Conservation (phyloP, 805 yeast genomes). For the Schwanniomyces pseudopolymorphus region DNA sequence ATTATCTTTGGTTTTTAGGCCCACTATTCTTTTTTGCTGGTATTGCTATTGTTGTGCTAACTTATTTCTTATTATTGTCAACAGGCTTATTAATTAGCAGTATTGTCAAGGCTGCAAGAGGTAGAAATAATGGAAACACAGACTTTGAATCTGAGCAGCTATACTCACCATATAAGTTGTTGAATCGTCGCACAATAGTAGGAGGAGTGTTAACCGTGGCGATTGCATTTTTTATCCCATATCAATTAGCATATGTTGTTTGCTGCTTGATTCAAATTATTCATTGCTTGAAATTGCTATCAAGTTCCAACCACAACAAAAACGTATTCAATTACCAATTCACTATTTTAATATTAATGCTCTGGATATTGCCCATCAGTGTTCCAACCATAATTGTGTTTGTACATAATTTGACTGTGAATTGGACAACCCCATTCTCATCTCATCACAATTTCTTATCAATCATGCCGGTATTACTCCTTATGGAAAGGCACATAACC, state of each 20-base stretch:
- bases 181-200: slow-evolving; percentile 24
- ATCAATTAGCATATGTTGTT: slow-evolving; percentile 72
- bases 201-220: slow-evolving; percentile 35
- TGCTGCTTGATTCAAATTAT: slow-evolving; percentile 57
- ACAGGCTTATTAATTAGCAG: slow-evolving; percentile 9
- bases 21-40: slow-evolving; percentile 52
- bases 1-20: slow-evolving; percentile 55
- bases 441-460: slow-evolving; percentile 85
- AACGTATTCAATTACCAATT: slow-evolving; percentile 56
- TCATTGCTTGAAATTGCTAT: slow-evolving; percentile 43
- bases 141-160: not conserved
- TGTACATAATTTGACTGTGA: slow-evolving; percentile 71
- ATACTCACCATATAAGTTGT: not conserved
- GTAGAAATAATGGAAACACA: not conserved
- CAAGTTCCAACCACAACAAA: slow-evolving; percentile 6
- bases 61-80: slow-evolving; percentile 24
- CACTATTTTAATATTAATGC: slow-evolving; percentile 64
- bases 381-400: slow-evolving; percentile 79
- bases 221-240: slow-evolving; percentile 70
- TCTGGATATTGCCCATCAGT: slow-evolving; percentile 79
- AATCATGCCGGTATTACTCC: slow-evolving; percentile 65
- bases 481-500: slow-evolving; percentile 55
- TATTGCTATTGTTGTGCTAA: slow-evolving; percentile 39
- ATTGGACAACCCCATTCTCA: slow-evolving; percentile 81
- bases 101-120: not conserved